Conservation (phyloP, 225 moss, liverwort and hornwort species). For the Rhytidiadelphus loreus region DNA sequence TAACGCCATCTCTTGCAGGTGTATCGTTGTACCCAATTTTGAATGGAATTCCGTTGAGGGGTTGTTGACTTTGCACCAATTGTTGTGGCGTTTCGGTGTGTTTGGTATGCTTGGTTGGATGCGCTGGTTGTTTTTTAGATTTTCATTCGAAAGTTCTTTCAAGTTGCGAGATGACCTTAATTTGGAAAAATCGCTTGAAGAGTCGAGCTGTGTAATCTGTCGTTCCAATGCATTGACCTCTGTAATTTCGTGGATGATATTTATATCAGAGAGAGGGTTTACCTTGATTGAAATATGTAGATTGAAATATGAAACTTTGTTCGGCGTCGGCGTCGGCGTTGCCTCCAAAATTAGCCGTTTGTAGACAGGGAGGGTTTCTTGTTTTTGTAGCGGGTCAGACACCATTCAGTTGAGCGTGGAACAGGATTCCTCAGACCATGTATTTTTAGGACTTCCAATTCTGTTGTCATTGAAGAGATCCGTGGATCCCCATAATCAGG, state of each 20-base stretch:
- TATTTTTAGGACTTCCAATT: not conserved
- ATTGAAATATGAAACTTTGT: not conserved
- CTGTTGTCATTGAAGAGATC: not conserved
- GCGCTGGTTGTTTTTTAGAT: not conserved
- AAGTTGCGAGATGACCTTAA: not conserved
- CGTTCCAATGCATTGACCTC: not conserved
- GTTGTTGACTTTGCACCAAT: not conserved
- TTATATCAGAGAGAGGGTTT: not conserved
- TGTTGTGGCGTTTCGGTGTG: not conserved
- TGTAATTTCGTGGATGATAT: not conserved
- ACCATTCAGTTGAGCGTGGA: not conserved
- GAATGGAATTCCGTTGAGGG: not conserved
- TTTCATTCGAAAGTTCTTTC: not conserved
- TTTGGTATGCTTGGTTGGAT: not conserved
- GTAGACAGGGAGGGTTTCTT: not conserved
- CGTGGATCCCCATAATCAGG: not conserved
- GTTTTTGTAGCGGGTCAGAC: not conserved
- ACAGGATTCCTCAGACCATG: not conserved
- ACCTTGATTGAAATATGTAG: not conserved
- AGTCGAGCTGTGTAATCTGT: not conserved
- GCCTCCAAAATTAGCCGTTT: not conserved
- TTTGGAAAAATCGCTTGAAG: not conserved
- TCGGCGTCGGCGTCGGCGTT: not conserved
- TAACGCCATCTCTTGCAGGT: not conserved
- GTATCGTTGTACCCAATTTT: not conserved